Evolutionary conservation across 2,329 filamentous ascomycete genomes (phyloP), one percentile per base, ranked within the genome.

Genomic region (Hortaea werneckii): DNA sequence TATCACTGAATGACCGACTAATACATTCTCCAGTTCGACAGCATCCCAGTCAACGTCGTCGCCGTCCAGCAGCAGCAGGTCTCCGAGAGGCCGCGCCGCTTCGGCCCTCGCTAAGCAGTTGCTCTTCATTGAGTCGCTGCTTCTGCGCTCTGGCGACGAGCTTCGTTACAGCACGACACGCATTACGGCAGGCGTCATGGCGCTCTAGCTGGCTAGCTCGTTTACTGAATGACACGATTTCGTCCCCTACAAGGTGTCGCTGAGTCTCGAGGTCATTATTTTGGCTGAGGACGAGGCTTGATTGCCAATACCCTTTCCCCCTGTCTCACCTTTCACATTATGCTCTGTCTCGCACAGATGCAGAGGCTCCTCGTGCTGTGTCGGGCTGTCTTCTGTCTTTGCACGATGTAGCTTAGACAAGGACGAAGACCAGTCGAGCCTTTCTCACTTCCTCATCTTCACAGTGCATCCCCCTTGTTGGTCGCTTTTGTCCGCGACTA

Each of bases 21-120:
- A 30, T 5, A 38, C n/a, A 35, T n/a, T n/a, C 12, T 30, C 52
- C 64, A 95, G 89, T 98, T 98, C 79, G 92, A 98, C 75, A 81
- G 82, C 61, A 89, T 98, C 73, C 85, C 90, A 70, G 87, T 95
- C 83, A 95, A 94, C 76, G 87, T 96, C 65, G 82, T 94, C 63
- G 75, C 83, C 59, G 88, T 98, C 60, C 78, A 83, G 61, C 89
- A 96, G 77, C 81, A 87, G 70, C 89, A 95, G 78, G 73, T 79
- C 56, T 72, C 79, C 66, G 89, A 95, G 76, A 85, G 88, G 60
- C 80, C 78, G 61, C 83, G 85, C 67, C 80, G 86, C 68, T 89
- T 85, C 74, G 77, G 81, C 58, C 67, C 58, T n/a, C 32, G 32
- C 32, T 35, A 35, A 35, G 32, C 32, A n/a, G 32, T 9, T 35